Evolutionary conservation across 179 eudicot species (phyloP), one percentile per base, ranked within the genome.

Genomic region (Gypsophila paniculata): DNA sequence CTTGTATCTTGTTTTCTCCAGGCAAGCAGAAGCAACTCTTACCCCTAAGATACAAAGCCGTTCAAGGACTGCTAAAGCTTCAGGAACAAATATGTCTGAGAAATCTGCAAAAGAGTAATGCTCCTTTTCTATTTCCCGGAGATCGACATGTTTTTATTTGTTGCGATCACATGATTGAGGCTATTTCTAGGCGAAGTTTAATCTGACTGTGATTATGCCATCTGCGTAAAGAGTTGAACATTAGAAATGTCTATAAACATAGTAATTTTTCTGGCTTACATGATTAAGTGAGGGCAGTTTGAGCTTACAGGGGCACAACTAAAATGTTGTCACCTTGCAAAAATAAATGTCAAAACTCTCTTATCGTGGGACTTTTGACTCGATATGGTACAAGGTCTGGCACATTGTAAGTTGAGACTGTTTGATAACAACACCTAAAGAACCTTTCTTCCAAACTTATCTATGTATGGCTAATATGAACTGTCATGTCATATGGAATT

Each of bases 11-110:
- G 65, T 61, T 46, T 73, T 25, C 36, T 59, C 39, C 61, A 80
- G 80, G 70, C 71, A 74, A 23, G 71, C 69, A 54, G 61, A 69
- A 62, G 48, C 52, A 49, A 39, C 21, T 62, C 49, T 46, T 65
- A 57, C 69, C 39, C 75, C 75, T 39, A 76, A 65, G 26, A 39
- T 66, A 23, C 78, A 62, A 19, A 70, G 80, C 64, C 73, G 73
- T 74, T 42, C 75, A 42, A 70, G 71, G 76, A 17, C 53, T 5
- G 73, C 54, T 18, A 76, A 34, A 51, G 22, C 71, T 21, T 70
- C 70, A 21, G 73, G n/a, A 70, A 55, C 67, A 34, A 77, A 51
- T 54, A 52, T 51, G 8, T 18, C 60, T 14, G 60, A 73, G 21
- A 57, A 69, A 23, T 8, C 67, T 10, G 46, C 62, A n/a, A 66